Base-by-base conservation (phyloP, 225 moss, liverwort and hornwort species). In the Takakia lepidozioides region DNA sequence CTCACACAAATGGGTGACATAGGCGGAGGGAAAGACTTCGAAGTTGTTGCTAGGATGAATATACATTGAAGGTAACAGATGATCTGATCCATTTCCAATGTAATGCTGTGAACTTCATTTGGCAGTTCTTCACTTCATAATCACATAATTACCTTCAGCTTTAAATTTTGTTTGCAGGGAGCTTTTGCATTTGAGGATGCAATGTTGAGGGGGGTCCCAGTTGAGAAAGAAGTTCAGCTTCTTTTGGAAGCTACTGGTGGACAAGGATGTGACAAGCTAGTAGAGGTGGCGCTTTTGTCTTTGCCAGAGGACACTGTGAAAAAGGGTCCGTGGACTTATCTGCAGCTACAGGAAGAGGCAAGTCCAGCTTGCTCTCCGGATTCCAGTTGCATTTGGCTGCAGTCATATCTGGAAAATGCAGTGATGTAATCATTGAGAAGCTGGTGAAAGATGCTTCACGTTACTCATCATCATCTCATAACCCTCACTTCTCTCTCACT, bases 171-270 rank as follows among this genome's bases (percentile, higher is more conserved):
- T 59, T 38, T 60, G 39, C 73, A 98, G 98, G 98, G 98, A 62
- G 87, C 98, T 10, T 87, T 98, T 74, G 91, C 87, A 22, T 76
- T 98, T 54, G 87, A 98, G 69, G 83, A 83, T 62, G 98, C 98
- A 51, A 64, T 91, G 54, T 68, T 71, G 56, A 87, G 60, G 43
- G 98, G 98, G 52, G 54, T 77, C 27, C 85, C 89, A 18, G 57
- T 87, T 38, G 64, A 68, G 43, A 84, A 85, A 58, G 87, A 91
- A 52, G 73, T 77, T 34, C 72, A 67, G 56, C 76, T 99, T 43
- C 73, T 99, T 24, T 72, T 83, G 54, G 71, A 78, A 47, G 85
- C 91, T 62, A 56, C 68, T 38, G 98, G 81, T 60, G 91, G 91
- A 59, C 54, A 60, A 38, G 77, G 82, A 20, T 58, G 67, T 49